Evolutionary conservation across 495 filamentous ascomycete genomes (phyloP).

Genomic region (Clohesyomyces aquaticus): DNA sequence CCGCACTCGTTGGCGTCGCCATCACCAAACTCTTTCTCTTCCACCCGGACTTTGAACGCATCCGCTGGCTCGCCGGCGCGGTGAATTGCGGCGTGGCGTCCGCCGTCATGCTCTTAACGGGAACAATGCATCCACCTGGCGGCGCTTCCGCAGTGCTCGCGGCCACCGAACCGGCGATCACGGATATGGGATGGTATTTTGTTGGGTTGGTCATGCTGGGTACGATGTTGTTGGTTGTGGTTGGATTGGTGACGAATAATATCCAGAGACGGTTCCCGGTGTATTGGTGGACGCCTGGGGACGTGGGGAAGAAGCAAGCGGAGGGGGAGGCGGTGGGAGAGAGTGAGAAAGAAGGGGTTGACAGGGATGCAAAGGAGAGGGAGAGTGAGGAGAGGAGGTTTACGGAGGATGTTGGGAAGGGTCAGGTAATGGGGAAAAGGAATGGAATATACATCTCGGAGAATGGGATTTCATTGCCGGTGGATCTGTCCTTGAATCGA

Average conservation of each 20-base stretch:
- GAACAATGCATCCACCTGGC: constrained; percentile 83
- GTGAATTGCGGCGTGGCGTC: constrained; percentile 71
- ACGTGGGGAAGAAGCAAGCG: constrained; percentile 37
- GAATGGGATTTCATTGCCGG: constrained; percentile 17
- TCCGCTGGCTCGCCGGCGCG: constrained; percentile 70
- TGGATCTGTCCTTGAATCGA: constrained; percentile 21
- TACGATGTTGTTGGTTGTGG: constrained; percentile 64
- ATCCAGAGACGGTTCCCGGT: constrained; percentile 73
- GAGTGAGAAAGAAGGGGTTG: constrained; percentile 35
- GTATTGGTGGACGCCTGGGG: constrained; percentile 73
- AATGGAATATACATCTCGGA: constrained; percentile 17
- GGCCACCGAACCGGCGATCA: constrained; percentile 61
- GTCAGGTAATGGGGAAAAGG: not conserved
- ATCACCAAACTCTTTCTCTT: constrained; percentile 75
- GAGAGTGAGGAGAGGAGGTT: constrained; percentile 8
- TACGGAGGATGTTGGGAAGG: constrained; percentile 1
- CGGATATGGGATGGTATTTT: constrained; percentile 72
- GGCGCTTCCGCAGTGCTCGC: constrained; percentile 85
- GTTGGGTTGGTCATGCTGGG: constrained; percentile 70
- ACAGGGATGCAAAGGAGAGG: constrained; percentile 12
- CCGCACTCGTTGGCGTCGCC: constrained; percentile 66
- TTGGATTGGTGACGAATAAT: constrained; percentile 75
- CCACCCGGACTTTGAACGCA: constrained; percentile 55
- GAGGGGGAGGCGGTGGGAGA: too few relatives aligned
- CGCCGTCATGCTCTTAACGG: constrained; percentile 73